A percentile compares a stretch with the other conserved stretches of the same genome.
These are phyloP conservation scores for Silene vulgaris DNA, from an alignment of 179 eudicot species.

Conservation along the genomic window DNA sequence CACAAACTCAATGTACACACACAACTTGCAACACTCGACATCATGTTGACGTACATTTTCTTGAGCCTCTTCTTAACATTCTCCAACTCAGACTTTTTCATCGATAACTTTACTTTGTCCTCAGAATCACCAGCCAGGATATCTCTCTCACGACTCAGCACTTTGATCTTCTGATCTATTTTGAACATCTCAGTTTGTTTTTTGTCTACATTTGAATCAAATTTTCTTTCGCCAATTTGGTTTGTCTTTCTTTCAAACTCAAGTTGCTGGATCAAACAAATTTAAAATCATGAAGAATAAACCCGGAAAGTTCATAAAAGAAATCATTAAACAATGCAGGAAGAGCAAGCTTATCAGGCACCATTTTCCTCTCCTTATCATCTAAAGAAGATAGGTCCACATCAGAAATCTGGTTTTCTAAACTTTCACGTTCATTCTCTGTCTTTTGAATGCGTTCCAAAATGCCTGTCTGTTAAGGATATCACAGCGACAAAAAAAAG, in stretches of 20 bases:
- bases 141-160: constrained; percentile 53
- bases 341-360: constrained; percentile 27
- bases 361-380: constrained; percentile 66
- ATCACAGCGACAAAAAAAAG: constrained; percentile 12
- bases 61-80: constrained; percentile 52
- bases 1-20: constrained; percentile 9
- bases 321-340: constrained; percentile 11
- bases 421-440: constrained; percentile 51
- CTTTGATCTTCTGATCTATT: constrained; percentile 48
- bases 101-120: constrained; percentile 57
- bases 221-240: constrained; percentile 49
- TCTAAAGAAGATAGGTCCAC: constrained; percentile 51
- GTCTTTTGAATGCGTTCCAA: constrained; percentile 46
- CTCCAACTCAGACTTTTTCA: constrained; percentile 67
- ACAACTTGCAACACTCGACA: constrained; percentile 9
- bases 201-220: constrained; percentile 35
- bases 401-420: constrained; percentile 48
- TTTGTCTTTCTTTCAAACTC: constrained; percentile 61
- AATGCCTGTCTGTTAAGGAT: constrained; percentile 40
- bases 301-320: neutral
- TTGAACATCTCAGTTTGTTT: constrained; percentile 40
- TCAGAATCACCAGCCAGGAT: constrained; percentile 58
- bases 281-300: constrained; percentile 9
- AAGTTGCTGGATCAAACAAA: constrained; percentile 42
- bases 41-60: constrained; percentile 56